A percentile compares a stretch with the other conserved stretches of the same genome.
phyloP scores from a whole-genome alignment of 2,329 filamentous ascomycete species.

The Ceratocystis cubensis region DNA sequence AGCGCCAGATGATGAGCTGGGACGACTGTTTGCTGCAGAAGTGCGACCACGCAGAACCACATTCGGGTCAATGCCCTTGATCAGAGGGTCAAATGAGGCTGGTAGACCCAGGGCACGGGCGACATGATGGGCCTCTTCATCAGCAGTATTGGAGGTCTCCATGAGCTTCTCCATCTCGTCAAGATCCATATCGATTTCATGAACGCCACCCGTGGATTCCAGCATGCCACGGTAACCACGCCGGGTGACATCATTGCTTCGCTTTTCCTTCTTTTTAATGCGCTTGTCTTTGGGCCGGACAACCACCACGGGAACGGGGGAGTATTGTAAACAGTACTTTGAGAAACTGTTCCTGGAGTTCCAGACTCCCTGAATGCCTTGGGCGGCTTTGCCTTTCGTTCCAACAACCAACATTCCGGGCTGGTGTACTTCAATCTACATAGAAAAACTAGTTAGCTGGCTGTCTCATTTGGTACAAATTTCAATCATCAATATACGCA shows the following conservation, averaged over 20 bases:
- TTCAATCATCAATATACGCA: slow-evolving; percentile 33
- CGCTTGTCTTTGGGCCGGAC: slow-evolving; percentile 79
- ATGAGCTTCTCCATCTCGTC: slow-evolving; percentile 40
- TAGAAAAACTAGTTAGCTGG: neutral
- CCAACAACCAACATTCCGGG: slow-evolving; percentile 85
- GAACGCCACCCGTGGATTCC: slow-evolving; percentile 45
- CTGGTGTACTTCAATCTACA: slow-evolving; percentile 78
- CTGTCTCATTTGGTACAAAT: neutral
- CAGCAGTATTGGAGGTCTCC: slow-evolving; percentile 42
- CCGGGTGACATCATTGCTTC: slow-evolving; percentile 60
- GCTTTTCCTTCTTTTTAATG: slow-evolving; percentile 79
- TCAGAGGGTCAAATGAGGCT: slow-evolving; percentile 50
- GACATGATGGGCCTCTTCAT: slow-evolving; percentile 53
- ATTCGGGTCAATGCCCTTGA: slow-evolving; percentile 41
- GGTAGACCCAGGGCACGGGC: slow-evolving; percentile 51
- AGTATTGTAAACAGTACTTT: slow-evolving; percentile 90
- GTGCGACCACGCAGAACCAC: slow-evolving; percentile 23
- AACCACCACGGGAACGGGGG: slow-evolving; percentile 83
- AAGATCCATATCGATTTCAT: slow-evolving; percentile 45
- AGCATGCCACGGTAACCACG: slow-evolving; percentile 70
- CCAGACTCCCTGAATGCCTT: slow-evolving; percentile 73
- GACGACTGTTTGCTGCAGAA: slow-evolving; percentile 17
- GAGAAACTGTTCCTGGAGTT: slow-evolving; percentile 71
- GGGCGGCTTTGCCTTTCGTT: slow-evolving; percentile 70
- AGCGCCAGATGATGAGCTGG: slow-evolving; percentile 13